Percentiles rank a stretch among this genome's conserved stretches.
Conservation (phyloP, 2,329 filamentous ascomycete species). For the Fusarium multiceps region DNA sequence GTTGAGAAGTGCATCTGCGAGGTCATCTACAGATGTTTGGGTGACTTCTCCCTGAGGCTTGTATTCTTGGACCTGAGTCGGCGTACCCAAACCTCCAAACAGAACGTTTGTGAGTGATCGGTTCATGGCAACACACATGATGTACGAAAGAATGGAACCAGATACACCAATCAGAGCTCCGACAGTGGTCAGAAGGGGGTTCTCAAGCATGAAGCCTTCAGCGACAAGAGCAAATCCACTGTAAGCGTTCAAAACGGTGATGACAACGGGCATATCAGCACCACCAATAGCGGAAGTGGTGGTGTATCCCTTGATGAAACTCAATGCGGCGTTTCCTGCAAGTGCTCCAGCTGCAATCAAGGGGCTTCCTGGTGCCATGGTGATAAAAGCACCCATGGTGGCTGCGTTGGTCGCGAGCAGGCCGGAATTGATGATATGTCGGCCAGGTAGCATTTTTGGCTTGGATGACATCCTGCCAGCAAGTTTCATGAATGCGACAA, state of each 20-base stretch:
- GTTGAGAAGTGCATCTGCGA: constrained; percentile 78
- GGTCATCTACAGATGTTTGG: constrained; percentile 82
- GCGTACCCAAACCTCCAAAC: constrained; percentile 81
- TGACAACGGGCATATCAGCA: constrained; percentile 94
- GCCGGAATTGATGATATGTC: constrained; percentile 79
- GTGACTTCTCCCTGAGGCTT: constrained; percentile 85
- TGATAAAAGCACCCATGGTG: constrained; percentile 85
- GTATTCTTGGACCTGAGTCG: constrained; percentile 68
- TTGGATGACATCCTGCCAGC: constrained; percentile 84
- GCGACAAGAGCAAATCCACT: constrained; percentile 91
- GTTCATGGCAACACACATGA: constrained; percentile 92
- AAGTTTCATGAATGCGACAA: constrained; percentile 90
- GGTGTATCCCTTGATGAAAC: constrained; percentile 87
- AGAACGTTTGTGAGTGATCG: constrained; percentile 88
- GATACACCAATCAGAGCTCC: constrained; percentile 89
- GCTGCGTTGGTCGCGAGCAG: constrained; percentile 81
- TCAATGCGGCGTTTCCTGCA: constrained; percentile 79
- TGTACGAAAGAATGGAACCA: constrained; percentile 88
- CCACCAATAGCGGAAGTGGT: constrained; percentile 90
- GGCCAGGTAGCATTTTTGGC: constrained; percentile 77
- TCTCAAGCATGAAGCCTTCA: constrained; percentile 92
- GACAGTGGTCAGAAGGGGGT: constrained; percentile 84
- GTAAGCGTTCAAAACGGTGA: constrained; percentile 90
- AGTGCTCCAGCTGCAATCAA: constrained; percentile 82
- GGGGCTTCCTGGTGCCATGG: constrained; percentile 83